Percentiles rank a stretch among this genome's conserved stretches.
These are phyloP conservation scores for Sonneratia alba DNA, from an alignment of 345 rosid genomes.

Conservation along the genomic window DNA sequence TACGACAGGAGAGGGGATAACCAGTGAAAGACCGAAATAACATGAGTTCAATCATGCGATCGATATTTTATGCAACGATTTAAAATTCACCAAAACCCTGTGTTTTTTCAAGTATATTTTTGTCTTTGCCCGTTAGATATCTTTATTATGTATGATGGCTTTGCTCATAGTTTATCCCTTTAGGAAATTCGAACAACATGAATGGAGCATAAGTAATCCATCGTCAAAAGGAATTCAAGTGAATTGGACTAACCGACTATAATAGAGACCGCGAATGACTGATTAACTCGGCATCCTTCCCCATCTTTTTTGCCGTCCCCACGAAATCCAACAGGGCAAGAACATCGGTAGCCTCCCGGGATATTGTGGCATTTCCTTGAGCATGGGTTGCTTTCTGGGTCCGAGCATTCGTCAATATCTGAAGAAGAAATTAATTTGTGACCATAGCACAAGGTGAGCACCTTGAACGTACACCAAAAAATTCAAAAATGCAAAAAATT, in stretches of 20 bases:
- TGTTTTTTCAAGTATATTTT: no score
- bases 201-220: no score
- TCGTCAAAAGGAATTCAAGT: background rate
- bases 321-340: conserved; percentile 18
- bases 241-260: conserved; percentile 10
- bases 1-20: no score
- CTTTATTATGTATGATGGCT: no score
- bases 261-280: background rate
- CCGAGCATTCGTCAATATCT: conserved; percentile 28
- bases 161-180: no score
- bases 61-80: no score
- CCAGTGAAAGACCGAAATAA: no score
- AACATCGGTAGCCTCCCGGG: conserved; percentile 19
- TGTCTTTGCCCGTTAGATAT: no score
- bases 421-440: background rate
- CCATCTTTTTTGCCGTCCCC: conserved; percentile 17
- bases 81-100: no score
- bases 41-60: no score
- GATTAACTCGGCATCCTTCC: conserved; percentile 8
- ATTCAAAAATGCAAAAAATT: background rate
- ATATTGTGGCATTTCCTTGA: background rate
- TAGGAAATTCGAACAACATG: no score
- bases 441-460: background rate
- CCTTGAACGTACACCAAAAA: no score
- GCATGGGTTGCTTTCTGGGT: background rate